Percentiles rank a stretch among this genome's conserved stretches.
These are phyloP conservation scores for Monilinia laxa DNA, from an alignment of 2,329 filamentous ascomycete species.

Conservation along the genomic window DNA sequence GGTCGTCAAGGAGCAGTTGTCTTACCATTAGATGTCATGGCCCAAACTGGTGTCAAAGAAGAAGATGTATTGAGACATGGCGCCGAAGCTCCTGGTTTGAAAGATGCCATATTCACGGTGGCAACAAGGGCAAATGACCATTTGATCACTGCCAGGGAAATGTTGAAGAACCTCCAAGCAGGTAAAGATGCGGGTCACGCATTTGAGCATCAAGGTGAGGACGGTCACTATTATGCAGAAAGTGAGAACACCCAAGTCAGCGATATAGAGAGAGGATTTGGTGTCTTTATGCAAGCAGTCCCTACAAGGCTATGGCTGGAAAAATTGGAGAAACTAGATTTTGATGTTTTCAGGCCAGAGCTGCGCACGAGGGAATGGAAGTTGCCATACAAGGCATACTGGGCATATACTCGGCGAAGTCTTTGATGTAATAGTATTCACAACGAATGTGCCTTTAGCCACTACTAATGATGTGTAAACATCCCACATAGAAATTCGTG, in stretches of 20 bases:
- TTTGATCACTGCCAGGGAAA: slow-evolving; percentile 87
- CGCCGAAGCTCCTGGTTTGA: slow-evolving; percentile 72
- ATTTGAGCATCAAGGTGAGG: slow-evolving; percentile 83
- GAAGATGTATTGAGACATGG: slow-evolving; percentile 86
- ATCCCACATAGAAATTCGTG: neutral
- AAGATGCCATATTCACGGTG: slow-evolving; percentile 87
- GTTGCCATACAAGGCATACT: slow-evolving; percentile 74
- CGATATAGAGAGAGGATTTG: slow-evolving; percentile 68
- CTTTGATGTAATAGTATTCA: slow-evolving; percentile 39
- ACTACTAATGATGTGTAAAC: neutral
- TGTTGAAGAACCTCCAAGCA: slow-evolving; percentile 76
- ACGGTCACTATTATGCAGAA: slow-evolving; percentile 56
- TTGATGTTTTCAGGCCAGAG: slow-evolving; percentile 71
- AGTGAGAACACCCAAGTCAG: slow-evolving; percentile 44
- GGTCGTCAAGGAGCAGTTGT: slow-evolving; percentile 65
- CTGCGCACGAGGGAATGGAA: slow-evolving; percentile 73
- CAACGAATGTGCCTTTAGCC: neutral
- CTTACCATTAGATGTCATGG: slow-evolving; percentile 87
- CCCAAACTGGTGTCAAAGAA: slow-evolving; percentile 74
- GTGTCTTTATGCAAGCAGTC: slow-evolving; percentile 76
- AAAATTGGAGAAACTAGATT: slow-evolving; percentile 75
- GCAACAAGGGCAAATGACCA: slow-evolving; percentile 95
- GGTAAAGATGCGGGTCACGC: slow-evolving; percentile 78
- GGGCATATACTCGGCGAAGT: slow-evolving; percentile 55
- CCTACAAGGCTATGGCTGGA: slow-evolving; percentile 77